A percentile compares a stretch with the other conserved stretches of the same genome.
Evolutionary conservation across 176 grass and related monocot genomes (phyloP).

Genomic region (Oryza coarctata): DNA sequence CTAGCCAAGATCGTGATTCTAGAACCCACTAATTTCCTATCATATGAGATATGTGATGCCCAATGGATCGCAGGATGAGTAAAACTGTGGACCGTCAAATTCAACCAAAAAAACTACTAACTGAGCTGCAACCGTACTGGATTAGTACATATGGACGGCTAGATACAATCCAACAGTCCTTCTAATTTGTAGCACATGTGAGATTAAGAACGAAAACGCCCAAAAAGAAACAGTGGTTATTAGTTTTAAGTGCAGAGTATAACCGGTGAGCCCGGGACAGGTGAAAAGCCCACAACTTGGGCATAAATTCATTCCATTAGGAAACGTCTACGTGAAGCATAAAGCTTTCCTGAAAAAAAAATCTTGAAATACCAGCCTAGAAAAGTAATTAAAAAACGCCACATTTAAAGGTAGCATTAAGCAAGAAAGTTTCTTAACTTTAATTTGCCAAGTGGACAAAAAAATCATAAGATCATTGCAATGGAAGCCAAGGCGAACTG

Average conservation of each 20-base stretch:
- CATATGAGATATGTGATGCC: neutral
- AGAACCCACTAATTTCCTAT: slow-evolving; percentile 9
- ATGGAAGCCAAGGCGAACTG: neutral
- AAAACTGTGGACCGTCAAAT: neutral
- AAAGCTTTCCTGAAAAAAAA: slow-evolving; percentile 13
- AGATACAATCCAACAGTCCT: neutral
- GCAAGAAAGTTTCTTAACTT: slow-evolving; percentile 9
- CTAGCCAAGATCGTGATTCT: neutral
- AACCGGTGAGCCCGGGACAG: neutral
- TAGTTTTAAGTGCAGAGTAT: slow-evolving; percentile 19
- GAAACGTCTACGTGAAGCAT: slow-evolving; percentile 33
- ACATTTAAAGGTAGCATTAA: slow-evolving; percentile 26
- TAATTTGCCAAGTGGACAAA: neutral
- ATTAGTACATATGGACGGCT: neutral
- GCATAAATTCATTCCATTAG: slow-evolving; percentile 26
- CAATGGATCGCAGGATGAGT: neutral
- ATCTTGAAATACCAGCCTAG: neutral
- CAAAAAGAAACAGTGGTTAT: neutral
- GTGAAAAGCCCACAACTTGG: slow-evolving; percentile 8
- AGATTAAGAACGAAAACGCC: neutral
- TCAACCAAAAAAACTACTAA: neutral
- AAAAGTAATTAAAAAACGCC: slow-evolving; percentile 12
- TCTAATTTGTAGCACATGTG: neutral
- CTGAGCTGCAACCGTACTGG: neutral
- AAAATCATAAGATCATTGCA: neutral